Percentiles rank a stretch among this genome's conserved stretches.
Evolutionary conservation across 1,139 yeast species (phyloP).

Genomic region (Pichia norvegensis): DNA sequence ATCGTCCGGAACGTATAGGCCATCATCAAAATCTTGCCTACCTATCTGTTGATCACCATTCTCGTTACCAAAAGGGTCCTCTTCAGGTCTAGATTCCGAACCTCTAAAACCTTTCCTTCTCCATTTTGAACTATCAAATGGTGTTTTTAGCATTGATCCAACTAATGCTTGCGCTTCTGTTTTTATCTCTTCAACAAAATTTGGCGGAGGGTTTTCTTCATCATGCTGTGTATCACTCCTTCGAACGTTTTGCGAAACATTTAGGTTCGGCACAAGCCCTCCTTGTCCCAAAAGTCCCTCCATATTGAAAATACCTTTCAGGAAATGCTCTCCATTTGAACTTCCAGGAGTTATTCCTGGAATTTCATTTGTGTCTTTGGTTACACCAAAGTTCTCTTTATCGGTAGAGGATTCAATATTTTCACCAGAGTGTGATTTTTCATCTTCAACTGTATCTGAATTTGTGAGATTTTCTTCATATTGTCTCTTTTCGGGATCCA

Average conservation of each 20-base stretch:
- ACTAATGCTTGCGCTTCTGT: constrained; percentile 24
- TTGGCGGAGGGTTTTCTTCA: constrained; percentile 12
- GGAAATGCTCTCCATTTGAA: constrained; percentile 9
- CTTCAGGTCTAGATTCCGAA: background rate
- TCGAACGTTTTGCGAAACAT: constrained; percentile 3
- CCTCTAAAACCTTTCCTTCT: background rate
- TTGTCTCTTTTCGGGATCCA: background rate
- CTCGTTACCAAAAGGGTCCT: background rate
- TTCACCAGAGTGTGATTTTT: background rate
- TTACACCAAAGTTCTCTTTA: constrained; percentile 10
- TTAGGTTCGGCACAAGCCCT: constrained; percentile 14
- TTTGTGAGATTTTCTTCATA: background rate
- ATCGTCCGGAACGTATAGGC: constrained; percentile 12
- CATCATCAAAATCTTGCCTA: background rate
- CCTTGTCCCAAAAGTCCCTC: constrained; percentile 15
- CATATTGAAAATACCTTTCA: constrained; percentile 14
- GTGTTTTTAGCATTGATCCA: constrained; percentile 9
- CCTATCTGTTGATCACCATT: background rate
- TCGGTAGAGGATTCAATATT: background rate
- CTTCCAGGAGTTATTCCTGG: constrained; percentile 6
- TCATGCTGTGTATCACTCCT: constrained; percentile 3
- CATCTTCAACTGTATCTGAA: background rate
- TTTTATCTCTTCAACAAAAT: constrained; percentile 14
- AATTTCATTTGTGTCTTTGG: constrained; percentile 17
- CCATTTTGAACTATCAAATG: constrained; percentile 6